Conservation (phyloP, 1,284 basidiomycete genomes). For the Sporisorium exsertum region DNA sequence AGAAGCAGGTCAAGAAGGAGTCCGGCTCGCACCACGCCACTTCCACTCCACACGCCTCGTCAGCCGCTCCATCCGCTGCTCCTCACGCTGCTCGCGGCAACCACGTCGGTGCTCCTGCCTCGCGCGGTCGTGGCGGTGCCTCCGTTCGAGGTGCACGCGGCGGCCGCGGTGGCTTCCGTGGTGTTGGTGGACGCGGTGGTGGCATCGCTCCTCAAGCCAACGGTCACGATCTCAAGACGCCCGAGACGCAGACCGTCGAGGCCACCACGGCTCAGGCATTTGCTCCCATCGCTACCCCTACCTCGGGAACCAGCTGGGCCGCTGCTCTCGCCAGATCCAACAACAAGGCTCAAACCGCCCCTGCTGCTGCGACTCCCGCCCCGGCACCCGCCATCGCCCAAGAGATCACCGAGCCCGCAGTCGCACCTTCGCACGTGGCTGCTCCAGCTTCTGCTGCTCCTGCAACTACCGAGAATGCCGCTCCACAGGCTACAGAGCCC, state of each 20-base stretch:
- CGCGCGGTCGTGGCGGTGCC: conserved; percentile 53
- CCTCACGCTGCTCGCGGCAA: conserved; percentile 43
- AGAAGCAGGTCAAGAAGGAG: conserved; percentile 74
- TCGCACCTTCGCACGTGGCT: conserved; percentile 16
- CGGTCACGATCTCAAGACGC: conserved; percentile 50
- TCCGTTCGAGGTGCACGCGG: conserved; percentile 59
- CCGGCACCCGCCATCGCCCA: conserved; percentile 37
- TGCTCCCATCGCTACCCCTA: conserved; percentile 47
- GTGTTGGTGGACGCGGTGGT: conserved; percentile 54
- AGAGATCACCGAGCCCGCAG: conserved; percentile 26
- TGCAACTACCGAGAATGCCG: conserved; percentile 14
- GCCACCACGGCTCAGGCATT: conserved; percentile 47
- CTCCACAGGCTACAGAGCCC: conserved; percentile 33
- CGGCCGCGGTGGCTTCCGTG: conserved; percentile 58
- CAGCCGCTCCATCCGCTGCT: conserved; percentile 23
- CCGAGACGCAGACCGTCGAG: conserved; percentile 38
- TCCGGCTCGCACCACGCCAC: conserved; percentile 27
- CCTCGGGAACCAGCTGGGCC: conserved; percentile 58
- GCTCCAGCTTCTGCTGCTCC: conserved; percentile 27
- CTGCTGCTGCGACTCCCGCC: conserved; percentile 30
- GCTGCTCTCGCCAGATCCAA: conserved; percentile 51
- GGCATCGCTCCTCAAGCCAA: conserved; percentile 57
- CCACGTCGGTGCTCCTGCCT: conserved; percentile 42
- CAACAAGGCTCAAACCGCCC: conserved; percentile 20
- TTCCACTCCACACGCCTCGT: conserved; percentile 17